Evolutionary conservation across 805 yeast species (phyloP), one percentile per base, ranked within the genome.

Genomic region (Wickerhamiella siamensis): DNA sequence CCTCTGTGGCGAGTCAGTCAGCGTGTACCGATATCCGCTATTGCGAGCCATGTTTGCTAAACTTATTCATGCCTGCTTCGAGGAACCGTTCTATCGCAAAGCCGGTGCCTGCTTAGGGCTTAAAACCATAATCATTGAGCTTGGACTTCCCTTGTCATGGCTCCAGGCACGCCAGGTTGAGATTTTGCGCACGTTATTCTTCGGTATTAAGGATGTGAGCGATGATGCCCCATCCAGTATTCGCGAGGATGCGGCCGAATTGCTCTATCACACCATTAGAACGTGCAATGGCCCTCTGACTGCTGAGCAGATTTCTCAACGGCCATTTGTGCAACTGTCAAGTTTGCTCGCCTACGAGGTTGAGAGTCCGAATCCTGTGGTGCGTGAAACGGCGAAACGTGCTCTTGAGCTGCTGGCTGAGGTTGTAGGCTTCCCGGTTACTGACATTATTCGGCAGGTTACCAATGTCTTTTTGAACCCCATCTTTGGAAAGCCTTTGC

Each of bases 281-380:
- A 74, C 72, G 5, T 84, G 94, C 51, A 83, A 82, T 55, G 58
- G 62, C 20, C 77, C 67, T 27, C 65, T 79, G 1, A 67, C 78
- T 0, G 75, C 74, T 36, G 77, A 74, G 32, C 75, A 77, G 5
- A 74, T 80, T 70, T 47, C 75, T 19, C 66, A 79, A 44, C 79
- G 82, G 50, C 78, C 83, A 22, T 79, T 84, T 59, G 83, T 78
- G 51, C 78, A 87, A 12, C 69, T 91, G 20, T 75, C 83, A 29
- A 84, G 94, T n/a, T 79, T 88, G 21, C 68, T 93, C 49, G 94
- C 88, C 2, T 86, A 86, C 54, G 98, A 91, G 56, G 69, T 91
- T 45, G 91, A 94, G 32, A 86, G 91, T 56, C 80, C 97, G 0
- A 84, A 83, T 50, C 73, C 77, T 10, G 71, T 73, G 33, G 95